phyloP scores from a whole-genome alignment of 169 alveolate species.

The Cryptosporidium xiaoi region DNA sequence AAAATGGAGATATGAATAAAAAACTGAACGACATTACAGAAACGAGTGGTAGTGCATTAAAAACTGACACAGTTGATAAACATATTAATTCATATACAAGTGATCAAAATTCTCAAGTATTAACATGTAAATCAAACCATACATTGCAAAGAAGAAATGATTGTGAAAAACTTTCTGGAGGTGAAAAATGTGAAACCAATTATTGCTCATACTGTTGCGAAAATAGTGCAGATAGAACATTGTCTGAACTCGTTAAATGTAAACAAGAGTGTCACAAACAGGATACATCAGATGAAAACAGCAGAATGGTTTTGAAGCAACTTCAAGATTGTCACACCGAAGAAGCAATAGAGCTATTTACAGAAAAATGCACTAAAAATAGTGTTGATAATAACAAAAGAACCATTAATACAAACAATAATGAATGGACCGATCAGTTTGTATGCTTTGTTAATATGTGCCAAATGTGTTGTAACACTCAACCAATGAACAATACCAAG shows the following conservation, averaged over 20 bases:
- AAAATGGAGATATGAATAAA: background rate
- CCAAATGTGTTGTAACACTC: constrained; percentile 72
- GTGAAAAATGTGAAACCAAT: constrained; percentile 46
- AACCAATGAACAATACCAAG: constrained; percentile 34
- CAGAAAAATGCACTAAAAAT: constrained; percentile 3
- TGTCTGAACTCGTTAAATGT: constrained; percentile 26
- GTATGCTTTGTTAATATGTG: constrained; percentile 73
- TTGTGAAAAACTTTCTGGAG: constrained; percentile 63
- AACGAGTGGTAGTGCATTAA: background rate
- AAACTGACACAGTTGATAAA: background rate
- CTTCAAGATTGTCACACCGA: constrained; percentile 65
- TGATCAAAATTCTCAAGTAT: background rate
- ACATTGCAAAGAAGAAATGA: constrained; percentile 33
- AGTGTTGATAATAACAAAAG: background rate
- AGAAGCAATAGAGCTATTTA: constrained; percentile 31
- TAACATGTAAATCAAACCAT: constrained; percentile 39
- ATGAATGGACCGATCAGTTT: constrained; percentile 65
- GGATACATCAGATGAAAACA: constrained; percentile 13
- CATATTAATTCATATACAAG: background rate
- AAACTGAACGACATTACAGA: background rate
- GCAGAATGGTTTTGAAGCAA: constrained; percentile 12
- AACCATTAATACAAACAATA: background rate
- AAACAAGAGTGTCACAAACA: constrained; percentile 60
- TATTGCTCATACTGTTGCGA: constrained; percentile 71
- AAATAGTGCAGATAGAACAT: constrained; percentile 53